Conservation (phyloP, 108 stramenopile genomes). For the Cyclotella baltica region DNA sequence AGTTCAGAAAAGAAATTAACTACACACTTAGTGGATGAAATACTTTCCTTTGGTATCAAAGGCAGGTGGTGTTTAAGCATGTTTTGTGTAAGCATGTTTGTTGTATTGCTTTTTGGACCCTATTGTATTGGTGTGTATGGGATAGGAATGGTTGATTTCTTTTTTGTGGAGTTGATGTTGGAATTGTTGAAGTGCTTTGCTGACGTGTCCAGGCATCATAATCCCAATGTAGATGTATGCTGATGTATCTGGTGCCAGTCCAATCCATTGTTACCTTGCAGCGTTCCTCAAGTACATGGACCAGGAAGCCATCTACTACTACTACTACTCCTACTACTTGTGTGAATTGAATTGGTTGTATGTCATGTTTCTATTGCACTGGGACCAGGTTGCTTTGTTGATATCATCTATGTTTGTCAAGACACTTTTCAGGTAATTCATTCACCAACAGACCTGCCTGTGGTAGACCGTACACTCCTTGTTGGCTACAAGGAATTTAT, state of each 20-base stretch:
- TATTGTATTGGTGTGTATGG: neutral
- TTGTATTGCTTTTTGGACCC: constrained; percentile 5
- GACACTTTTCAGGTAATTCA: too few relatives aligned
- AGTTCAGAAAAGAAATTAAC: neutral
- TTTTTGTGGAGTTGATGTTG: neutral
- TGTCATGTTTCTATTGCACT: too few relatives aligned
- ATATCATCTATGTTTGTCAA: too few relatives aligned
- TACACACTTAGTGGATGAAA: neutral
- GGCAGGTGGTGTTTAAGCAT: neutral
- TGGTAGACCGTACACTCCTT: too few relatives aligned
- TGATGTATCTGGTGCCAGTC: too few relatives aligned
- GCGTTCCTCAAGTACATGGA: neutral
- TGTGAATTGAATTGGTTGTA: too few relatives aligned
- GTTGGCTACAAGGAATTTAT: too few relatives aligned
- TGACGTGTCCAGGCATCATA: constrained; percentile 21
- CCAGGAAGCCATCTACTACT: too few relatives aligned
- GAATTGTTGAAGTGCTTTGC: neutral
- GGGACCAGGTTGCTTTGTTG: too few relatives aligned
- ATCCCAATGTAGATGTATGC: constrained; percentile 6
- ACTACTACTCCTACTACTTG: too few relatives aligned
- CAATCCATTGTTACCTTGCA: constrained; percentile 7
- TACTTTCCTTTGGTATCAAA: neutral
- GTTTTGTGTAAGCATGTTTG: neutral
- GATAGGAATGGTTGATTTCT: neutral
- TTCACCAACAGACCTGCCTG: too few relatives aligned